A percentile compares a stretch with the other conserved stretches of the same genome.
phyloP scores from a whole-genome alignment of 192 early-diverging fungal species.

The Pilaira anomala region DNA sequence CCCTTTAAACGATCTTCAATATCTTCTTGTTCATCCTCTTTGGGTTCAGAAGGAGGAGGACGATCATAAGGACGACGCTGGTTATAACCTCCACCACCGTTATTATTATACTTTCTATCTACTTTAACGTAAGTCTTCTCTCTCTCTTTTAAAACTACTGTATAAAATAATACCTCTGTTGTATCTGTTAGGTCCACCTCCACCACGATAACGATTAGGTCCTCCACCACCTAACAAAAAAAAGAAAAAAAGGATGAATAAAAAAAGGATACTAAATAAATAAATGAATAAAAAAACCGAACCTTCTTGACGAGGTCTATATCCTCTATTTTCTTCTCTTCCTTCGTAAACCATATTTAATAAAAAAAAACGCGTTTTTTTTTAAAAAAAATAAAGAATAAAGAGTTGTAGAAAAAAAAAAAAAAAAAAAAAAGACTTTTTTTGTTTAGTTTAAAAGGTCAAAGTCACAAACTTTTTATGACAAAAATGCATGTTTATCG shows the following conservation, averaged over 20 bases:
- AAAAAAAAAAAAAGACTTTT: too few species aligned
- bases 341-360: too few species aligned
- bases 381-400: too few species aligned
- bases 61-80: slow-evolving; percentile 26
- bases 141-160: neutral
- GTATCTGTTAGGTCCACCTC: neutral
- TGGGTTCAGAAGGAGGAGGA: neutral
- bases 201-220: slow-evolving; percentile 12
- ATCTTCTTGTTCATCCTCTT: slow-evolving; percentile 51
- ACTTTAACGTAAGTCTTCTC: neutral
- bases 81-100: slow-evolving; percentile 16
- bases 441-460: too few species aligned
- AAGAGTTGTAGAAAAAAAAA: too few species aligned
- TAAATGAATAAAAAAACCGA: too few species aligned
- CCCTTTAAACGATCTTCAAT: slow-evolving; percentile 64
- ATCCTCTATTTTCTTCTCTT: slow-evolving; percentile 1
- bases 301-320: slow-evolving; percentile 22
- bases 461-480: too few species aligned
- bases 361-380: too few species aligned
- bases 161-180: neutral
- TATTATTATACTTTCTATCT: neutral
- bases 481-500: too few species aligned
- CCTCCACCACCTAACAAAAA: slow-evolving; percentile 1
- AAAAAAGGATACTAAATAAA: neutral
- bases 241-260: neutral